Evolutionary conservation across 2,329 filamentous ascomycete species (phyloP), one percentile per base, ranked within the genome.

Genomic region (Epichloe typhina): DNA sequence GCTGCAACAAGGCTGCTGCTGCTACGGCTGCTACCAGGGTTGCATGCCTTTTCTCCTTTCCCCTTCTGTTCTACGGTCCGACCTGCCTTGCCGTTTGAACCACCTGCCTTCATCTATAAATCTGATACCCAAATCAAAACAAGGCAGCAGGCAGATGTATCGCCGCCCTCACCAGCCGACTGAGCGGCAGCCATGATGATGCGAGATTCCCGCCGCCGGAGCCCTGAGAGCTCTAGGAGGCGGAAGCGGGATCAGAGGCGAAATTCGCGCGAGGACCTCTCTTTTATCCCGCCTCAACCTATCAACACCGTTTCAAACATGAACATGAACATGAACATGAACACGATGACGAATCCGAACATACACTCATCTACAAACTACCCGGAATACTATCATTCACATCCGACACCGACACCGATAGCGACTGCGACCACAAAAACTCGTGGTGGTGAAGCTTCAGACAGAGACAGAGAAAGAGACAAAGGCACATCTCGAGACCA

Each of bases 171-270:
- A n/a, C 40, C 15, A 56, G 56, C 55, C 55, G 56, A 55, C 52
- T 51, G 55, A 59, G 51, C 57, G 56, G 61, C 60, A 57, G 69
- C 62, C 63, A 78, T 74, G 73, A 74, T 77, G 74, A 74, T 77
- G 74, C 69, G 72, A 69, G 71, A 73, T 61, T 68, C 71, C 66
- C 74, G 75, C 64, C 73, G 72, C 61, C 72, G 75, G 69, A 79
- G 75, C 67, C 74, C 73, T 51, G 76, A 78, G 59, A 71, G 71
- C 69, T 71, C 71, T 62, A 69, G 73, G 62, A 73, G 75, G 63
- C 73, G 74, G 69, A 63, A 61, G 58, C 60, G 61, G 54, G 62
- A 66, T 52, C 53, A 54, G 40, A 61, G 62, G 58, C 61, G 62
- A 58, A 61, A 59, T 52, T 58, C 62, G 50, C 64, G 62, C 58